These are phyloP conservation scores for Diaporthe destruens DNA, from an alignment of 2,329 filamentous ascomycete species.

Conservation along the genomic window DNA sequence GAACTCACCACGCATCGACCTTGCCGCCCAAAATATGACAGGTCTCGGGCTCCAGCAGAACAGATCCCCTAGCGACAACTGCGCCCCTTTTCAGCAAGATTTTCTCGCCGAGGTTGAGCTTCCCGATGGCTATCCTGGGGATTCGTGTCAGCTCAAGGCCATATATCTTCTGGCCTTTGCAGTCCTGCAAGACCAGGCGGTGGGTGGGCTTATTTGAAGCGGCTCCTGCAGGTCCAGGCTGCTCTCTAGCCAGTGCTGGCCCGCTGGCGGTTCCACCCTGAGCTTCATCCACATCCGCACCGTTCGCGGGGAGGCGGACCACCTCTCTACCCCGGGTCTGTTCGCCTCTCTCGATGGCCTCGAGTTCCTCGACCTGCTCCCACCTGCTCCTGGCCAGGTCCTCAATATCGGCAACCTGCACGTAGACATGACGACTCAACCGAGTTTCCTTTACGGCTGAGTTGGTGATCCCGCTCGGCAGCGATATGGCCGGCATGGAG, in stretches of 20 bases:
- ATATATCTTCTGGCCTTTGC: conserved; percentile 74
- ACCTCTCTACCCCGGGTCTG: conserved; percentile 83
- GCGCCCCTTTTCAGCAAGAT: conserved; percentile 75
- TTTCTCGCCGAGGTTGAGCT: conserved; percentile 83
- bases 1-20: conserved; percentile 73
- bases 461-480: conserved; percentile 71
- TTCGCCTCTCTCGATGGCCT: conserved; percentile 80
- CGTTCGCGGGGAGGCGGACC: conserved; percentile 70
- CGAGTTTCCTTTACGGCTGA: conserved; percentile 65
- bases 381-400: conserved; percentile 84
- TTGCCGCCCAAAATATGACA: conserved; percentile 87
- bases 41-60: conserved; percentile 79
- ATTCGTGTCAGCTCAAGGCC: conserved; percentile 79
- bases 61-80: conserved; percentile 78
- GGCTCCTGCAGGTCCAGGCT: neutral
- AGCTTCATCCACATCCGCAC: conserved; percentile 62
- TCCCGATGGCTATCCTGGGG: conserved; percentile 73
- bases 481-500: conserved; percentile 55
- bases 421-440: conserved; percentile 73
- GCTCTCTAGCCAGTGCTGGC: conserved; percentile 44
- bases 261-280: conserved; percentile 51
- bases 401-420: conserved; percentile 89
- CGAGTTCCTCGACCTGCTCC: conserved; percentile 88
- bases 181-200: conserved; percentile 86
- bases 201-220: conserved; percentile 71